These are phyloP conservation scores for Cyclospora cayetanensis DNA, from an alignment of 169 alveolate genomes.

Conservation along the genomic window DNA sequence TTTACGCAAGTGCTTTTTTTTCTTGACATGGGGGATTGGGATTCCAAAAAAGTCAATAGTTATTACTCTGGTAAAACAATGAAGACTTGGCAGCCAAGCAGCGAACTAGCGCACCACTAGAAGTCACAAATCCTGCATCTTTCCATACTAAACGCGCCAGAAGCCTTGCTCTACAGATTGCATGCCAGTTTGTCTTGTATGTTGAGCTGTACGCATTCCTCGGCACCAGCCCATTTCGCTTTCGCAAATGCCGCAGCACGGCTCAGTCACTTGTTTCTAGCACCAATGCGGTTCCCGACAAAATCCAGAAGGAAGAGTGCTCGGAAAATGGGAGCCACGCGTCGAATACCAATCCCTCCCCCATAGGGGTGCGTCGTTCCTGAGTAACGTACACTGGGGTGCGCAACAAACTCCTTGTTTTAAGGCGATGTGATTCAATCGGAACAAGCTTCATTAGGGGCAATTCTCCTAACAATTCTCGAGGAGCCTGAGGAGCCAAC, in stretches of 20 bases:
- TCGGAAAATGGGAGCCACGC: slow-evolving; percentile 92
- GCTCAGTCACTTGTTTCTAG: slow-evolving; percentile 78
- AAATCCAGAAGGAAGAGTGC: slow-evolving; percentile 94
- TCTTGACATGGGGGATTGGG: too few relatives aligned
- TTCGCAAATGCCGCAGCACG: too few relatives aligned
- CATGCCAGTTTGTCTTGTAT: too few relatives aligned
- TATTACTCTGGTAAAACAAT: too few relatives aligned
- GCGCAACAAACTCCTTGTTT: slow-evolving; percentile 88
- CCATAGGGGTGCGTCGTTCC: slow-evolving; percentile 92
- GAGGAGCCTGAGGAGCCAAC: slow-evolving; percentile 89
- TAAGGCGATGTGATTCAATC: slow-evolving; percentile 91
- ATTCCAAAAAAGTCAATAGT: too few relatives aligned
- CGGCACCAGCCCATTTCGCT: too few relatives aligned
- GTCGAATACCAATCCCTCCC: slow-evolving; percentile 94
- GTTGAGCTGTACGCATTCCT: neutral
- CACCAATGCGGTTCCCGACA: slow-evolving; percentile 92
- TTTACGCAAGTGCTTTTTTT: too few relatives aligned
- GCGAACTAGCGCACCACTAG: too few relatives aligned
- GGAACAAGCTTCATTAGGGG: slow-evolving; percentile 92
- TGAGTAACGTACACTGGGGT: slow-evolving; percentile 91
- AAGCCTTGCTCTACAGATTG: too few relatives aligned
- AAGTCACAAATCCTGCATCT: too few relatives aligned
- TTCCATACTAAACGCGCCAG: too few relatives aligned
- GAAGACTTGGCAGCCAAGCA: too few relatives aligned
- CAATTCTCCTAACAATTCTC: slow-evolving; percentile 92